Base-by-base conservation (phyloP, 352 stramenopile genomes). In the Phytophthora pinifolia region DNA sequence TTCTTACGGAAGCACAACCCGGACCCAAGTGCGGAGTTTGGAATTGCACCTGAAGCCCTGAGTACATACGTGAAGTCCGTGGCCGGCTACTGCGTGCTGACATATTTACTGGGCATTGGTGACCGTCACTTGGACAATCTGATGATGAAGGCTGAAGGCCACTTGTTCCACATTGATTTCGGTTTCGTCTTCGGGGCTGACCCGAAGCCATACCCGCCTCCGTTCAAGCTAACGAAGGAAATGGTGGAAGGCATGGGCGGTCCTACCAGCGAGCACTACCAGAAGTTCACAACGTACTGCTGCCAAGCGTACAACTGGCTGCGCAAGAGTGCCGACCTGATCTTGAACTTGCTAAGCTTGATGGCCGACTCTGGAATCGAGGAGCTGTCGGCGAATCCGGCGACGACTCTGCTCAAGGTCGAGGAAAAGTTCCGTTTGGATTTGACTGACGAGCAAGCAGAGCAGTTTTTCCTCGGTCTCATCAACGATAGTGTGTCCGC, bases 121-220 rank as follows among this genome's bases (percentile, higher is more conserved):
- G 98, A 99, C 84, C 84, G 98, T 8, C 98, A 99, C 71, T 84
- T 99, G 53, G 97, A 99, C 68, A 99, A 99, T 71, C 83, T 99
- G 53, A 98, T 99, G 96, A 93, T 99, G 59, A 94, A 92, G 48
- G 83, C 88, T 3, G 82, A 89, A 55, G 98, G 98, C 14, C 87
- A 98, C 61, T 83, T 99, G 37, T 99, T 99, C 76, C 98, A 99
- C 69, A 99, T 99, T 71, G 98, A 98, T 76, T 99, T 99, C 74
- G 96, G 97, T 27, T 99, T 98, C 72, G 98, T 99, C 54, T 99
- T 99, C 62, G 97, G 97, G 37, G 83, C 92, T 27, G 98, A 99
- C 62, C 97, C 98, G 0, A 99, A 99, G 70, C 96, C 97, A 9
- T 92, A 98, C 44, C 96, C 97, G n/a, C 96, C 97, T 29, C 95